A percentile compares a stretch with the other conserved stretches of the same genome.
These are phyloP conservation scores for Cyberlindnera bimundalis DNA, from an alignment of 805 yeast species.

Conservation along the genomic window DNA sequence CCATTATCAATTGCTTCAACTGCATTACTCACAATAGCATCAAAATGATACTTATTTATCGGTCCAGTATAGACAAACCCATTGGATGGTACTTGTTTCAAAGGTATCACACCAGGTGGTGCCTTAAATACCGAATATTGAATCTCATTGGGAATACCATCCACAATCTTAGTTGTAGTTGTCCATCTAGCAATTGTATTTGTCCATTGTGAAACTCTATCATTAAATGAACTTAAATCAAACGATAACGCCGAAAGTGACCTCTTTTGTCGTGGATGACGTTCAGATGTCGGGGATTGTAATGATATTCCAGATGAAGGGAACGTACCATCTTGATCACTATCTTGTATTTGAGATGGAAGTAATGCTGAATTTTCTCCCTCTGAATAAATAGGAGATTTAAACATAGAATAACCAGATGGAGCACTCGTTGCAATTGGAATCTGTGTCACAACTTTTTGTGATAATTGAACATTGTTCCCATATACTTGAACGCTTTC, in stretches of 20 bases:
- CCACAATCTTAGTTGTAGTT: slow-evolving; percentile 15
- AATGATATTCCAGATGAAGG: neutral
- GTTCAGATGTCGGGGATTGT: slow-evolving; percentile 3
- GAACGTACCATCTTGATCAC: neutral
- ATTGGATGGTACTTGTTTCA: slow-evolving; percentile 27
- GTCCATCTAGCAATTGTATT: slow-evolving; percentile 28
- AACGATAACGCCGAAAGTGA: slow-evolving; percentile 25
- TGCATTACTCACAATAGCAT: slow-evolving; percentile 39
- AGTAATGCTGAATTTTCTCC: neutral
- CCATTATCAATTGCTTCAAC: slow-evolving; percentile 44
- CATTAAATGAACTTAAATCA: slow-evolving; percentile 22
- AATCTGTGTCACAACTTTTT: slow-evolving; percentile 9
- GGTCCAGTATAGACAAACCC: slow-evolving; percentile 30
- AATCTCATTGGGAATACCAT: slow-evolving; percentile 38
- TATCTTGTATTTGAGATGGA: neutral
- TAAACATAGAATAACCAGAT: neutral
- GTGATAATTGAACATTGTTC: neutral
- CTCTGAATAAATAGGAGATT: neutral
- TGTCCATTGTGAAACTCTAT: slow-evolving; percentile 28
- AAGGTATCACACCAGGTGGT: slow-evolving; percentile 29
- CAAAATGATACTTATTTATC: slow-evolving; percentile 31
- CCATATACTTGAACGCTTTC: neutral
- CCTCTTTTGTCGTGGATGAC: slow-evolving; percentile 9
- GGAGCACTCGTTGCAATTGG: slow-evolving; percentile 18
- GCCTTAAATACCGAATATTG: slow-evolving; percentile 55